These are phyloP conservation scores for Trifolium repens DNA, from an alignment of 306 rosid genomes.

Conservation along the genomic window DNA sequence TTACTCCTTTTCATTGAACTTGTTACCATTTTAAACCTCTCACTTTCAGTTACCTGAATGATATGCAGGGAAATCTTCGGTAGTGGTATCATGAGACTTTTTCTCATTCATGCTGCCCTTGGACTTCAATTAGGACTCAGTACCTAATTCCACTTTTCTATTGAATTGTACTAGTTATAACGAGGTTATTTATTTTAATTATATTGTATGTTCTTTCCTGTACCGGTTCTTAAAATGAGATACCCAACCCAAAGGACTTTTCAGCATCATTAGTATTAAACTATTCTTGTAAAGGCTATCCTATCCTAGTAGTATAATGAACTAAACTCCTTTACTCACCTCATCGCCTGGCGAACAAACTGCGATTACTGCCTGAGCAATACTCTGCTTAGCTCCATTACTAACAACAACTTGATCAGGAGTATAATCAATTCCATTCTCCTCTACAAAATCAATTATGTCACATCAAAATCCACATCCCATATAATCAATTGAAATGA, in stretches of 20 bases:
- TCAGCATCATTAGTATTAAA: conserved; percentile 6
- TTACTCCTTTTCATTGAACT: too few species aligned
- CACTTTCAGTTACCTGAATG: too few species aligned
- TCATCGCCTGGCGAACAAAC: conserved; percentile 95
- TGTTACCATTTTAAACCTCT: too few species aligned
- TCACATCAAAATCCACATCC: conserved; percentile 9
- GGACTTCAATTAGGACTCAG: too few species aligned
- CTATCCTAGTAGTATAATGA: not conserved
- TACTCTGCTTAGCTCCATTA: conserved; percentile 96
- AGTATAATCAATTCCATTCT: conserved; percentile 79
- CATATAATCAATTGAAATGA: conserved; percentile 16
- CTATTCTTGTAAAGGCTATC: not conserved
- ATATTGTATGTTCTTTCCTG: too few species aligned
- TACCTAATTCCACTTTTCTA: too few species aligned
- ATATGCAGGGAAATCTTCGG: too few species aligned
- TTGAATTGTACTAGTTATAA: too few species aligned
- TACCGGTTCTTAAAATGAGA: too few species aligned
- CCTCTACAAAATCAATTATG: conserved; percentile 57
- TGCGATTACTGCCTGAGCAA: conserved; percentile 78
- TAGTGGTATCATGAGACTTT: too few species aligned
- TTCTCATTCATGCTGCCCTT: too few species aligned
- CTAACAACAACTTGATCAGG: conserved; percentile 84
- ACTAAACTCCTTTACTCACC: conserved; percentile 46
- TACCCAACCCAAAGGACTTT: not conserved
- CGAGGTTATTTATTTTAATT: too few species aligned